Evolutionary conservation across 2,329 filamentous ascomycete species (phyloP), one percentile per base, ranked within the genome.

Genomic region (Biscogniauxia sp.): DNA sequence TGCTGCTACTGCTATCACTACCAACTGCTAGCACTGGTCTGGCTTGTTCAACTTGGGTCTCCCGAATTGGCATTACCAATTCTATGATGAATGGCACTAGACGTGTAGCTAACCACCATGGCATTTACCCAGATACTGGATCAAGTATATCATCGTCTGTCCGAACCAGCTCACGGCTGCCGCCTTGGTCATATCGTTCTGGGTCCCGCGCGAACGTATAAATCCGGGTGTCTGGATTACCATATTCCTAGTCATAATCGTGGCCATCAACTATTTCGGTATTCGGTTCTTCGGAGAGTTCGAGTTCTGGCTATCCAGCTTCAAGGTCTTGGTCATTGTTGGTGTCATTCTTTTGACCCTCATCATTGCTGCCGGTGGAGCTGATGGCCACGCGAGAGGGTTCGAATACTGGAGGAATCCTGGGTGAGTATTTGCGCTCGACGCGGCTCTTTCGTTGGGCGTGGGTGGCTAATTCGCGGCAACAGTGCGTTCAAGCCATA

Each of bases 81-180:
- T 23, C 23, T 49, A 45, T 20, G 1, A 20, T 49, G 51, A 0
- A 26, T 15, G n/a, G 17, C 11, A 3, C 25, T 25, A 32, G 20
- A 55, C 37, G 17, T 3, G 20, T 17, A 13, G 25, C 51, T 57
- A 28, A 61, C 32, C 9, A 61, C 32, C 9, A 25, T 3, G 13
- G 17, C 8, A n/a, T 45, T 13, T 52, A 3, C 28, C 5, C 58
- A 82, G 80, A 51, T 83, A 83, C 67, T 91, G 86, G 84, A 84
- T 88, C 77, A 84, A 93, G 85, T 95, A 95, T 74, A 91, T 95
- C 73, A 93, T 96, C 69, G 84, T 91, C 55, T 93, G 90, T 1
- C 91, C 92, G 1, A 95, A 95, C 71, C 91, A 96, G 73, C 79
- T 96, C 49, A 95, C 91, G 0, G 92, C 92, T 26, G 86, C 84